Base-by-base conservation (phyloP, 768 basidiomycete species). In the Leccinellum rugosiceps region DNA sequence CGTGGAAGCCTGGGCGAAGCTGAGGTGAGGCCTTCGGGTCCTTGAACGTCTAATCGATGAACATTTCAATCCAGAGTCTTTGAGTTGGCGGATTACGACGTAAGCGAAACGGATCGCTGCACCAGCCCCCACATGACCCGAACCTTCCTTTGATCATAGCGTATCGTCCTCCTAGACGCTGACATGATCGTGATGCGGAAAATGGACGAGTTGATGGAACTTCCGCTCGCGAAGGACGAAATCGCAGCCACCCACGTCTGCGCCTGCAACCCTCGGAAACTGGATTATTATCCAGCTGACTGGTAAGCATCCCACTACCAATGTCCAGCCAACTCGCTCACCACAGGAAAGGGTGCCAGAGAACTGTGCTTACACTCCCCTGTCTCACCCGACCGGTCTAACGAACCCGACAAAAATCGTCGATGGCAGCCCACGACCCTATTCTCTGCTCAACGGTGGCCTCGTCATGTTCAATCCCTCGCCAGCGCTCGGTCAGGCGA, bases 241-340 rank as follows among this genome's bases (percentile, higher is more conserved):
- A 94, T 98, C 56, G 94, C 92, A 6, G 94, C 94, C 1, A 82
- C 78, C 0, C 95, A 96, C 62, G 94, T 85, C 14, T 99, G 96
- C 67, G 86, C 94, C 4, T 99, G 96, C 76, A 99, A 99, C 72
- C 96, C 95, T 7, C 82, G 85, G 38, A 87, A 84, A 67, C 70
- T 96, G 19, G 59, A 78, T 3, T 92, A 95, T 71, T 99, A 99
- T 74, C 96, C 96, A 8, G 65, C 73, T 4, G 94, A 97, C 68
- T 99, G 96, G 97, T 80, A 52, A 69, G 76, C 50, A 34, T 28
- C 6, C 41, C 48, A 55, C 32, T 19, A 26, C 1, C 14, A 30
- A 3, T 26, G 4, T 23, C 44, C 19, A 7, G 4, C 44, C 55
- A 43, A 15, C 30, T 47, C 35, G 31, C 59, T 59, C 44, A 54